Evolutionary conservation across 768 basidiomycete species (phyloP).

Genomic region (Amanita inopinata): DNA sequence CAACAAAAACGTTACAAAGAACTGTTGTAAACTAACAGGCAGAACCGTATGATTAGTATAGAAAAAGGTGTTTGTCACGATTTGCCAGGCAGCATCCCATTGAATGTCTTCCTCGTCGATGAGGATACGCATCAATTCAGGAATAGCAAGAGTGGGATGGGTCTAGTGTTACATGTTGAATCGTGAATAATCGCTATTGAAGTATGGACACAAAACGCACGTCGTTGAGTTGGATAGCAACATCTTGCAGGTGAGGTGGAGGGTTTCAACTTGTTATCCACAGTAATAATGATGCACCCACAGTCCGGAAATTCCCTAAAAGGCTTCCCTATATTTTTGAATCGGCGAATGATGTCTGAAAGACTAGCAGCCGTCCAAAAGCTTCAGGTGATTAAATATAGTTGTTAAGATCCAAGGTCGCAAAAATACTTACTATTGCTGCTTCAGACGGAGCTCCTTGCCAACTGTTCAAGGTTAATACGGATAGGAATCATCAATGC

Average conservation of each 20-base stretch:
- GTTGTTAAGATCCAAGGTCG: neutral
- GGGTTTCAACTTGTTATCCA: constrained; percentile 5
- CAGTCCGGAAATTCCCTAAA: constrained; percentile 78
- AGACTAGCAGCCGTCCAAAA: constrained; percentile 89
- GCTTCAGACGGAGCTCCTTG: constrained; percentile 85
- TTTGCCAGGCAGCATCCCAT: constrained; percentile 83
- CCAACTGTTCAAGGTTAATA: constrained; percentile 41
- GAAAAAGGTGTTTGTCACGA: constrained; percentile 85
- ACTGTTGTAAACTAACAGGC: constrained; percentile 41
- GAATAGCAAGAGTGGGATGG: constrained; percentile 91
- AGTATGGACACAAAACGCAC: constrained; percentile 29
- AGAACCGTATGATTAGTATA: constrained; percentile 96
- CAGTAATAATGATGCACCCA: constrained; percentile 25
- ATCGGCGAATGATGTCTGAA: constrained; percentile 84
- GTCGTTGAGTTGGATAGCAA: constrained; percentile 93
- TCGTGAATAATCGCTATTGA: neutral
- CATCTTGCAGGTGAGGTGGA: constrained; percentile 41
- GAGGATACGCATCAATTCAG: constrained; percentile 88
- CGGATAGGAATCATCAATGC: neutral
- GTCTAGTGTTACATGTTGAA: constrained; percentile 42
- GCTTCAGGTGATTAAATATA: constrained; percentile 17
- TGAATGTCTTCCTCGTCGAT: constrained; percentile 84
- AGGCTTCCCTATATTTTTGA: constrained; percentile 80
- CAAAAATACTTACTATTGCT: constrained; percentile 59
- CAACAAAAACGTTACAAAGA: neutral